phyloP scores from a whole-genome alignment of 495 filamentous ascomycete species.

The Aspergillus mulundensis region DNA sequence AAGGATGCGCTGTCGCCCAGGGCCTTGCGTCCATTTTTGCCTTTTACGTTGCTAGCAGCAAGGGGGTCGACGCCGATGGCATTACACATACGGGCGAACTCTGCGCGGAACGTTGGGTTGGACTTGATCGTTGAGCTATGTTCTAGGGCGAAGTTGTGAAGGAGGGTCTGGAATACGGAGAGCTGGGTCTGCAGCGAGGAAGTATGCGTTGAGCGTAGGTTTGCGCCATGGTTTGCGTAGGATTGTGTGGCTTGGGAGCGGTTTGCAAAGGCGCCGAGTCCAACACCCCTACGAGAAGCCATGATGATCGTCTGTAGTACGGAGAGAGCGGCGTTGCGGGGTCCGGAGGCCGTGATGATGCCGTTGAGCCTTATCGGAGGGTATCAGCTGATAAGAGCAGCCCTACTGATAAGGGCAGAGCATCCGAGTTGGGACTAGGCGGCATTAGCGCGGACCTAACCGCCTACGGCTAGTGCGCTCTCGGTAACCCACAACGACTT shows the following conservation, averaged over 20 bases:
- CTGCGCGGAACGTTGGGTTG: slow-evolving; percentile 88
- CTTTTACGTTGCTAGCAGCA: slow-evolving; percentile 62
- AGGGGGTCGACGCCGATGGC: slow-evolving; percentile 95
- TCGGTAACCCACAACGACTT: slow-evolving; percentile 33
- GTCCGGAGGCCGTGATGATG: neutral
- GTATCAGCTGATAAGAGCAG: slow-evolving; percentile 29
- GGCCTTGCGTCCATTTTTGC: slow-evolving; percentile 43
- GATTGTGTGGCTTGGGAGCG: slow-evolving; percentile 73
- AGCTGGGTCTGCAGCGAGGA: slow-evolving; percentile 86
- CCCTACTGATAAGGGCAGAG: slow-evolving; percentile 26
- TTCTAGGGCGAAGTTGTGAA: slow-evolving; percentile 90
- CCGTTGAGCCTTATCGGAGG: slow-evolving; percentile 13
- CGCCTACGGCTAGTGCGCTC: slow-evolving; percentile 15
- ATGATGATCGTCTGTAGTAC: slow-evolving; percentile 21
- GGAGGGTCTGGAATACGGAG: slow-evolving; percentile 86
- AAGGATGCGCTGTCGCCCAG: slow-evolving; percentile 57
- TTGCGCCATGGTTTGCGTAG: slow-evolving; percentile 82
- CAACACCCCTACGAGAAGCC: slow-evolving; percentile 63
- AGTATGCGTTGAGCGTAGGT: slow-evolving; percentile 75
- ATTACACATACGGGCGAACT: slow-evolving; percentile 97
- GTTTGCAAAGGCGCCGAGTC: slow-evolving; percentile 87
- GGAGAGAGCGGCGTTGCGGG: neutral
- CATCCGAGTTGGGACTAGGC: slow-evolving; percentile 10
- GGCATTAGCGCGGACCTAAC: slow-evolving; percentile 7
- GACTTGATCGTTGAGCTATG: slow-evolving; percentile 94